phyloP scores from a whole-genome alignment of 495 filamentous ascomycete genomes.

The Penicillium tannophilum region DNA sequence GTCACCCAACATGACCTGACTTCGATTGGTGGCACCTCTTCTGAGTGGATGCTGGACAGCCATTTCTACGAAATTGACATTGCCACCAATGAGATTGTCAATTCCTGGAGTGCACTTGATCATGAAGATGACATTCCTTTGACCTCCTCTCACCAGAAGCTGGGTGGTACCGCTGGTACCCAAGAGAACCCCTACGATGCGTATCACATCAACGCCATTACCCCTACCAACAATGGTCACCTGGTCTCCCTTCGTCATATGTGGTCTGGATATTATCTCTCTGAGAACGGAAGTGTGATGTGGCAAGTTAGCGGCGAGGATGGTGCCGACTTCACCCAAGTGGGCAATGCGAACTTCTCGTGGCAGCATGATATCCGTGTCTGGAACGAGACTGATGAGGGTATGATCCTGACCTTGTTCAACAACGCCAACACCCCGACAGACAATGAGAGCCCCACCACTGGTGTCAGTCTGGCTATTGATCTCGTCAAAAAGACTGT shows the following conservation, averaged over 20 bases:
- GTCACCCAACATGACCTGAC: slow-evolving; percentile 47
- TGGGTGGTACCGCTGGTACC: slow-evolving; percentile 21
- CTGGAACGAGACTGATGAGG: slow-evolving; percentile 16
- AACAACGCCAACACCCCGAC: slow-evolving; percentile 32
- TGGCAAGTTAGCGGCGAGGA: slow-evolving; percentile 44
- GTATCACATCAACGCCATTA: slow-evolving; percentile 45
- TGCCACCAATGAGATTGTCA: slow-evolving; percentile 38
- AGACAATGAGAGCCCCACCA: slow-evolving; percentile 22
- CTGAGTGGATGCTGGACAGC: slow-evolving; percentile 54
- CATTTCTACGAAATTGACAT: slow-evolving; percentile 52
- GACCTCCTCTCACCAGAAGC: slow-evolving; percentile 25
- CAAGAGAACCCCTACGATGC: slow-evolving; percentile 38
- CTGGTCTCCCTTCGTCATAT: slow-evolving; percentile 42
- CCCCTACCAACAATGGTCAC: slow-evolving; percentile 36
- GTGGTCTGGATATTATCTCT: slow-evolving; percentile 38
- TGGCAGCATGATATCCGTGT: slow-evolving; percentile 37
- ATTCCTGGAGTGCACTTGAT: slow-evolving; percentile 35
- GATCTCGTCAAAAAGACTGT: slow-evolving; percentile 21
- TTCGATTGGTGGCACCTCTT: slow-evolving; percentile 39
- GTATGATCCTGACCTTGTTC: slow-evolving; percentile 25
- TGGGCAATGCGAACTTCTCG: slow-evolving; percentile 23
- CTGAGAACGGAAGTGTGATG: slow-evolving; percentile 31
- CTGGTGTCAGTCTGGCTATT: slow-evolving; percentile 29
- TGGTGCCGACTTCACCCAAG: slow-evolving; percentile 39
- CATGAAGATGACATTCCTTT: slow-evolving; percentile 24